phyloP scores from a whole-genome alignment of 2,329 filamentous ascomycete species.

The Alternaria burnsii region DNA sequence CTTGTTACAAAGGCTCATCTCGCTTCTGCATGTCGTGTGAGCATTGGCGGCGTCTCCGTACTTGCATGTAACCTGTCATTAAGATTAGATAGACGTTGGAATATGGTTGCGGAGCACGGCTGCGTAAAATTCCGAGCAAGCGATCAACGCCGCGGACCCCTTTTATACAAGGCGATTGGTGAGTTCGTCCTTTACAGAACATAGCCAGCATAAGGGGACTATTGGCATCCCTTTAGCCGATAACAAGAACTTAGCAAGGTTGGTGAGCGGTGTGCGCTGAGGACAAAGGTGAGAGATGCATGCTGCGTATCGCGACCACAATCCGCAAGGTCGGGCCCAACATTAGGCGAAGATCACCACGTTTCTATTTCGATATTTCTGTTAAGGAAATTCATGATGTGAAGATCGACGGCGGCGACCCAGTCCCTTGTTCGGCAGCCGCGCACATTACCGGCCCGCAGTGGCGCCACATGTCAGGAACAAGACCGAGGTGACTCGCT shows the following conservation, averaged over 20 bases:
- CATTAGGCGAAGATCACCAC: constrained; percentile 1
- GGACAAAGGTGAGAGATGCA: neutral
- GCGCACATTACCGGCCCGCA: constrained; percentile 21
- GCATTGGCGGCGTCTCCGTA: constrained; percentile 2
- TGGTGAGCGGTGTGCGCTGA: constrained; percentile 3
- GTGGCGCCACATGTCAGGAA: constrained; percentile 33
- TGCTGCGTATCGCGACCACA: constrained; percentile 2
- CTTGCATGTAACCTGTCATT: constrained; percentile 8
- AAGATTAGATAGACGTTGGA: constrained; percentile 7
- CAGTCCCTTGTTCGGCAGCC: constrained; percentile 17
- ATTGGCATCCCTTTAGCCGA: constrained; percentile 17
- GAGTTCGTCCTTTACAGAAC: constrained; percentile 1
- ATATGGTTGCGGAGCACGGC: constrained; percentile 8
- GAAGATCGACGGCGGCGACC: constrained; percentile 24
- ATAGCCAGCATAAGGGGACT: constrained; percentile 2
- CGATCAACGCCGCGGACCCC: constrained; percentile 13
- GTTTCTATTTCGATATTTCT: constrained; percentile 11
- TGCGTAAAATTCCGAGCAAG: constrained; percentile 13
- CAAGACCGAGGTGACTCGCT: constrained; percentile 20
- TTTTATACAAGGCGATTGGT: constrained; percentile 15
- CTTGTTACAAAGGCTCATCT: constrained; percentile 6
- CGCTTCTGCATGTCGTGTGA: constrained; percentile 7
- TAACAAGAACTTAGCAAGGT: neutral
- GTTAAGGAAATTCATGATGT: constrained; percentile 10
- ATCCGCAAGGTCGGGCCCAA: constrained; percentile 1